A percentile compares a stretch with the other conserved stretches of the same genome.
Conservation (phyloP, 2,329 filamentous ascomycete genomes). For the Pseudocercospora cruenta region DNA sequence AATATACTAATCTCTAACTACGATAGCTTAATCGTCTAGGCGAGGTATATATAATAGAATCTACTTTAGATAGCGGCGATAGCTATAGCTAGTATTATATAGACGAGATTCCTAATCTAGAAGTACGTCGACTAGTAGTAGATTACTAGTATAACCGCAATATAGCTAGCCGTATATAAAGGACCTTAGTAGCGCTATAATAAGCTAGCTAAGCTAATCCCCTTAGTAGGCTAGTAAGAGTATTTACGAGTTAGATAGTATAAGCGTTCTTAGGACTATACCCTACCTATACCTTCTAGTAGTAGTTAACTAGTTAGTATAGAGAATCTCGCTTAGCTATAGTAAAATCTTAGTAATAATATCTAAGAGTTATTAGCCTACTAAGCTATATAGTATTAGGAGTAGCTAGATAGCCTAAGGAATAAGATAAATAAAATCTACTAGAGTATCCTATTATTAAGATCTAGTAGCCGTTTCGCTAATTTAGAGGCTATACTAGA, state of each 20-base stretch:
- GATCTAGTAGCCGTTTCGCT: too few relatives aligned
- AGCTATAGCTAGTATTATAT: too few relatives aligned
- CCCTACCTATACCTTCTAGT: background rate
- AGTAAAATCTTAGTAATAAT: background rate
- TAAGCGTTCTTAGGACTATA: too few relatives aligned
- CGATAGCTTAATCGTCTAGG: too few relatives aligned
- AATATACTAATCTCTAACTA: too few relatives aligned
- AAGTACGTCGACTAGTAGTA: background rate
- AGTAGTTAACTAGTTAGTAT: background rate
- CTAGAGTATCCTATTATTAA: too few relatives aligned
- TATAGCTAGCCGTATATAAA: background rate
- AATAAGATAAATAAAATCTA: too few relatives aligned
- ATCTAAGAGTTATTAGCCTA: background rate
- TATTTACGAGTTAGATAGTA: too few relatives aligned
- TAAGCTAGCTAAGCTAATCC: background rate
- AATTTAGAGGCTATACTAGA: too few relatives aligned
- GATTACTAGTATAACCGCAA: background rate
- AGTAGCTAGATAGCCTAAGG: background rate
- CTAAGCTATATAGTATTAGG: background rate
- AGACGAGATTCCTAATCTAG: background rate
- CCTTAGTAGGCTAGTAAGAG: background rate
- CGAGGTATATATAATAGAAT: too few relatives aligned
- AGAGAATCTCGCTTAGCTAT: background rate
- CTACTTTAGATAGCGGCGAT: too few relatives aligned
- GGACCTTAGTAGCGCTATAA: background rate